Evolutionary conservation across 2,329 filamentous ascomycete species (phyloP), one percentile per base, ranked within the genome.

Genomic region (Elsinoe fawcettii): DNA sequence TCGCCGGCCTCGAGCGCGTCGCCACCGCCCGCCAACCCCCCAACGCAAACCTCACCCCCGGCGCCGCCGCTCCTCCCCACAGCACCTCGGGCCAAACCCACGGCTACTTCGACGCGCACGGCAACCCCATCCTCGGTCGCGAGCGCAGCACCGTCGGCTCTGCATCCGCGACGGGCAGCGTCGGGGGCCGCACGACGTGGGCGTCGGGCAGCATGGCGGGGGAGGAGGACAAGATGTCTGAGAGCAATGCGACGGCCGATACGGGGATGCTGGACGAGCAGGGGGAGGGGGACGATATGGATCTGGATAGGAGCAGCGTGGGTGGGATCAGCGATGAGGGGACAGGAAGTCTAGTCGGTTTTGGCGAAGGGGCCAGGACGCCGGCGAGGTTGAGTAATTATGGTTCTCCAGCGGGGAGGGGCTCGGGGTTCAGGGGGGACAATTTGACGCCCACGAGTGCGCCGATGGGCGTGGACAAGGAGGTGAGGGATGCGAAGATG

Each of bases 111-210:
- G 90, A 96, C 66, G 80, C 81, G 51, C 85, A 87, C 25, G 85
- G 88, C 77, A 63, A 83, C 75, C 65, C 79, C 60, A 62, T 80
- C 75, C 60, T 92, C 75, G 74, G 89, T 60, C 72, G 75, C 80
- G 83, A 93, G 85, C 76, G 82, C 73, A 93, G 88, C 74, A 97
- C 92, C 0, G 91, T 96, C 22, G 92, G 92, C 59, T 89, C 86
- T 49, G 92, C 92, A 25, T 92, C 87, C 63, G 92, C 91, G 1
- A 96, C 91, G 0, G 87, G 86, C 58, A 90, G 86, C 63, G 77
- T 86, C 12, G 86, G 85, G 47, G 86, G 82, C 12, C 78, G 83
- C 59, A 83, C 80, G 2, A 85, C 83, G 2, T 87, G 84, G 84
- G 82, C 83, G n/a, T 81, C 78, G 61, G 79, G 80, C 30, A 85